These are phyloP conservation scores for Lecanicillium sp. DNA, from an alignment of 2,329 filamentous ascomycete genomes.

Conservation along the genomic window DNA sequence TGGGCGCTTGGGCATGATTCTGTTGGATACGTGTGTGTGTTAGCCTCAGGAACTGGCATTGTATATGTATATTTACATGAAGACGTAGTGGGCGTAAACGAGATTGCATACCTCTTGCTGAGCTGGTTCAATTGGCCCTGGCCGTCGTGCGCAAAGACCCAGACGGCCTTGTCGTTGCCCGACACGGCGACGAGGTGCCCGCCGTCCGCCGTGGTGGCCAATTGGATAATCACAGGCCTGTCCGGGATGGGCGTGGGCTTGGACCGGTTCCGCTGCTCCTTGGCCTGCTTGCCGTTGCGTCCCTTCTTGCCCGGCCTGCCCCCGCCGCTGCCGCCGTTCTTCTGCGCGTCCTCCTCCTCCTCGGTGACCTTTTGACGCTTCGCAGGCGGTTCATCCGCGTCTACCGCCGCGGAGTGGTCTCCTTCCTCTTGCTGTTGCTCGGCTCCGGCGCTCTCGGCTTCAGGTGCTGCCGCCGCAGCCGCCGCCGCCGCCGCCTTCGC, in stretches of 20 bases:
- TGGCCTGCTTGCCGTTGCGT: slow-evolving; percentile 23
- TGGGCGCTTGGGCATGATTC: slow-evolving; percentile 83
- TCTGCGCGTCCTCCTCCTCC: slow-evolving; percentile 4
- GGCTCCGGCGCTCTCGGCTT: not conserved
- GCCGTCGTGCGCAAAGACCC: slow-evolving; percentile 66
- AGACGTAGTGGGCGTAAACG: not conserved
- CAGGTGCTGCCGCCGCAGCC: not conserved
- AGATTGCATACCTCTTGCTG: slow-evolving; percentile 58
- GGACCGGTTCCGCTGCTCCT: slow-evolving; percentile 23
- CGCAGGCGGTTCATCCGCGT: slow-evolving; percentile 27
- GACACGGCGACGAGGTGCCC: slow-evolving; percentile 71
- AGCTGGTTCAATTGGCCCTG: slow-evolving; percentile 58
- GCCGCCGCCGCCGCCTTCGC: no score
- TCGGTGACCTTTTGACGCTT: slow-evolving; percentile 30
- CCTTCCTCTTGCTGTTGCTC: slow-evolving; percentile 16
- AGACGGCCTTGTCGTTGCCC: slow-evolving; percentile 85
- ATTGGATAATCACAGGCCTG: slow-evolving; percentile 60
- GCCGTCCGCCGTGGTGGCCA: slow-evolving; percentile 58
- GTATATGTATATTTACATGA: no score
- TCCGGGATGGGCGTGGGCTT: slow-evolving; percentile 35
- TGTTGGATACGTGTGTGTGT: slow-evolving; percentile 33
- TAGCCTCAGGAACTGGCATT: not conserved
- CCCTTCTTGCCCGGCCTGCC: slow-evolving; percentile 19
- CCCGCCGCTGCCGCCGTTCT: no score
- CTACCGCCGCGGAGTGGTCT: slow-evolving; percentile 17